Percentiles rank a stretch among this genome's conserved stretches.
Evolutionary conservation across 306 rosid genomes (phyloP).

Genomic region (Potentilla sterilis): DNA sequence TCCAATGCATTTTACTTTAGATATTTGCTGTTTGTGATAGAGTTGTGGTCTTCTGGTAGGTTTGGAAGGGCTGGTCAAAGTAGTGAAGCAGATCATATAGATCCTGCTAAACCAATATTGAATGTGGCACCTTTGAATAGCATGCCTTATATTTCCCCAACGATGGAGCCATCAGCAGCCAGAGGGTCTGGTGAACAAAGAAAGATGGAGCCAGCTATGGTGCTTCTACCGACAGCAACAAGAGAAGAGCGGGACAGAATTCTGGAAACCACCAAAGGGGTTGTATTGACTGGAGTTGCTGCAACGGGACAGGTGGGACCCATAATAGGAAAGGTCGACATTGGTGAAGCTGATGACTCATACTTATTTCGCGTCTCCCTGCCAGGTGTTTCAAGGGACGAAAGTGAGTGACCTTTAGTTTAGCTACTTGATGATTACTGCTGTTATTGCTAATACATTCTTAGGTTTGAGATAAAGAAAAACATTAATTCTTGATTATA

Average conservation of each 20-base stretch:
- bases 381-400: slow-evolving; percentile 80
- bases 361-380: slow-evolving; percentile 75
- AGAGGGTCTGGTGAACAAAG: slow-evolving; percentile 34
- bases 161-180: slow-evolving; percentile 28
- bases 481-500: not conserved
- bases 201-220: slow-evolving; percentile 46
- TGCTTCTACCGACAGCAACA: slow-evolving; percentile 51
- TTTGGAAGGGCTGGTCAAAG: slow-evolving; percentile 15
- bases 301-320: slow-evolving; percentile 68
- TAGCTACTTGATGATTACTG: slow-evolving; percentile 1
- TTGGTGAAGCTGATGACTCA: slow-evolving; percentile 68
- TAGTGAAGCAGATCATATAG: slow-evolving; percentile 22
- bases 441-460: not conserved
- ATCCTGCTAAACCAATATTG: slow-evolving; percentile 32
- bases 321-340: slow-evolving; percentile 61
- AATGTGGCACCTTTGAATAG: slow-evolving; percentile 45
- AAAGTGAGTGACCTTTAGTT: slow-evolving; percentile 52
- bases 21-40: slow-evolving; percentile 7
- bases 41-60: slow-evolving; percentile 18
- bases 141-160: slow-evolving; percentile 45
- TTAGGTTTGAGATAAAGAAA: not conserved
- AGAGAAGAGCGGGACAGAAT: slow-evolving; percentile 50
- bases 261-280: slow-evolving; percentile 56
- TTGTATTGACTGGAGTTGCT: slow-evolving; percentile 70
- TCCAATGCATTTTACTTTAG: not conserved